Evolutionary conservation across 257 asterid species (phyloP).

Genomic region (Haberlea rhodopensis): DNA sequence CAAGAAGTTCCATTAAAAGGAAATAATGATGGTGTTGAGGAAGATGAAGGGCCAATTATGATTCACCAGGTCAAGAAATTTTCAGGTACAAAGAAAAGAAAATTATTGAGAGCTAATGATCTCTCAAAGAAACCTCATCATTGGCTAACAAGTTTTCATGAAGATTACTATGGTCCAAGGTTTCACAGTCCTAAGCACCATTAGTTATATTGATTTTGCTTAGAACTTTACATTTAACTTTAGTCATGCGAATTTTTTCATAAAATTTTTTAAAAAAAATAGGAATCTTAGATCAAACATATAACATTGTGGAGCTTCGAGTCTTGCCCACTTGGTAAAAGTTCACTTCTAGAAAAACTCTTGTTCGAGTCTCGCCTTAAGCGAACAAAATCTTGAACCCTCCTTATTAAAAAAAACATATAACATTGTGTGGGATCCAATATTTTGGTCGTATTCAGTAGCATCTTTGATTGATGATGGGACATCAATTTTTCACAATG

Average conservation of each 20-base stretch:
- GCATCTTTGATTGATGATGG: no score
- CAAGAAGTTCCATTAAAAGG: conserved; percentile 29
- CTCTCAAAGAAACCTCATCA: conserved; percentile 48
- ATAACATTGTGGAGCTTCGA: no score
- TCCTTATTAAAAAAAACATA: no score
- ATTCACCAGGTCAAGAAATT: conserved; percentile 25
- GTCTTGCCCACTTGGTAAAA: no score
- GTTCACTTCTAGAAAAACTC: no score
- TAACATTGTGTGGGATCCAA: no score
- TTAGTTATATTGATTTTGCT: conserved; percentile 15
- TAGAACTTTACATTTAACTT: conserved; percentile 4
- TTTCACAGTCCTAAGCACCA: conserved; percentile 67
- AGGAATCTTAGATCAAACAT: no score
- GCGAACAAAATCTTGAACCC: no score
- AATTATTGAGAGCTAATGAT: conserved; percentile 31
- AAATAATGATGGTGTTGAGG: conserved; percentile 24
- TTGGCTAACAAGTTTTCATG: conserved; percentile 78
- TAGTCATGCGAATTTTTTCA: not conserved
- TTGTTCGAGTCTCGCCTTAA: no score
- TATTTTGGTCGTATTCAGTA: no score
- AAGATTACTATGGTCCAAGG: conserved; percentile 81
- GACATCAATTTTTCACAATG: not conserved
- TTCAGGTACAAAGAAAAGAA: conserved; percentile 62
- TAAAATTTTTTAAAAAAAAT: no score
- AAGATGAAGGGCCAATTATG: not conserved